A percentile compares a stretch with the other conserved stretches of the same genome.
phyloP scores from a whole-genome alignment of 2,329 filamentous ascomycete genomes.

The Aureobasidium melanogenum region DNA sequence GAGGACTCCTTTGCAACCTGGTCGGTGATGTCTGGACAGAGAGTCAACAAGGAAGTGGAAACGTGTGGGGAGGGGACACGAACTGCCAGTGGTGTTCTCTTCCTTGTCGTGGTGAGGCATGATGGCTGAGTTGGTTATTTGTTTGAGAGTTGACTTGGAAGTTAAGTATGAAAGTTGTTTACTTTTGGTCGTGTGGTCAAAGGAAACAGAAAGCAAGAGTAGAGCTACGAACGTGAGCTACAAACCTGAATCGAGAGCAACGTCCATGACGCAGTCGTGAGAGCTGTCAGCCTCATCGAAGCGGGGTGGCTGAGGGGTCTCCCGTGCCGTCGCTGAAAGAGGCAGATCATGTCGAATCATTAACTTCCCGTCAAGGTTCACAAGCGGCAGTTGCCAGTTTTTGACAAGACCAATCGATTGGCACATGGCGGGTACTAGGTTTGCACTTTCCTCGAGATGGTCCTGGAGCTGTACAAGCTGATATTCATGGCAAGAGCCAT shows the following conservation, averaged over 20 bases:
- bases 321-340: neutral
- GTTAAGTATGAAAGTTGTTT: neutral
- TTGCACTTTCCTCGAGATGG: neutral
- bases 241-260: neutral
- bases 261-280: neutral
- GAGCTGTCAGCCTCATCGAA: neutral
- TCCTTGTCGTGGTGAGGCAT: slow-evolving; percentile 37
- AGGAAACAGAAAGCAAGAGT: neutral
- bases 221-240: neutral
- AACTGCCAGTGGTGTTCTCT: slow-evolving; percentile 32
- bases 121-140: neutral
- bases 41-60: neutral
- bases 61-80: slow-evolving; percentile 14
- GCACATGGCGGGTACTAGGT: neutral
- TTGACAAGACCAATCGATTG: neutral
- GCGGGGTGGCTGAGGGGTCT: neutral
- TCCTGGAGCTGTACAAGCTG: neutral
- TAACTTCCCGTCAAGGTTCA: neutral
- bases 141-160: neutral
- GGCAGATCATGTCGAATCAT: neutral
- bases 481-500: neutral
- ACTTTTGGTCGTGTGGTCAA: neutral
- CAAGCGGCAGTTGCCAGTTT: neutral
- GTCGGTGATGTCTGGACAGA: slow-evolving; percentile 33
- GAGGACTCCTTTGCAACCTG: slow-evolving; percentile 36